Evolutionary conservation across 805 yeast genomes (phyloP).

Genomic region (Monosporozyma siamensis): DNA sequence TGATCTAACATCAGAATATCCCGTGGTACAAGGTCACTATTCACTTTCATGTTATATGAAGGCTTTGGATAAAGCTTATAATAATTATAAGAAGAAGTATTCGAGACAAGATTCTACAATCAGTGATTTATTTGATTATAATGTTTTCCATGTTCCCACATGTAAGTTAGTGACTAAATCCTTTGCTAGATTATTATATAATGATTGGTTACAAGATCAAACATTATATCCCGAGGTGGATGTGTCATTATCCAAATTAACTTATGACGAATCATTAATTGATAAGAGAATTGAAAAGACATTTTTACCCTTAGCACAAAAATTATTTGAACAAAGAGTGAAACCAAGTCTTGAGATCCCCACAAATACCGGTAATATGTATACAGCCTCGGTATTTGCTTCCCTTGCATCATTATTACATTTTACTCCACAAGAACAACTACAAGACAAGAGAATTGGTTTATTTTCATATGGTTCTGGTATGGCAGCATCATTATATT

Average conservation of each 20-base stretch:
- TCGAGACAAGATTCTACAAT: too few relatives aligned
- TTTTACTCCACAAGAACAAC: constrained; percentile 61
- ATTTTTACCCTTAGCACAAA: constrained; percentile 71
- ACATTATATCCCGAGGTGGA: constrained; percentile 54
- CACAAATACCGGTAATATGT: constrained; percentile 97
- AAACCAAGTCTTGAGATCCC: constrained; percentile 76
- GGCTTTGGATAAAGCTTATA: constrained; percentile 84
- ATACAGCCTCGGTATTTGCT: constrained; percentile 89
- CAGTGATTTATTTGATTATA: constrained; percentile 72
- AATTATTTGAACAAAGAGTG: constrained; percentile 55
- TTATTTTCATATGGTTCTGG: constrained; percentile 98
- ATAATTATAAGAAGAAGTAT: constrained; percentile 70
- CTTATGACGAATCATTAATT: constrained; percentile 68
- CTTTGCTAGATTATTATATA: constrained; percentile 82
- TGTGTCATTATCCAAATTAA: constrained; percentile 38
- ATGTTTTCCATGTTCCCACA: constrained; percentile 96
- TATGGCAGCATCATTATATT: constrained; percentile 81
- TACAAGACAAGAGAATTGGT: constrained; percentile 81
- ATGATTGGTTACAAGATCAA: constrained; percentile 74
- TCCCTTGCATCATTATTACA: constrained; percentile 73
- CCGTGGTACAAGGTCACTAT: constrained; percentile 94
- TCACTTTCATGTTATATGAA: constrained; percentile 88
- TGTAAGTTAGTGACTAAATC: constrained; percentile 92
- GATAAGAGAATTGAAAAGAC: constrained; percentile 80
- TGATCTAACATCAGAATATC: constrained; percentile 91